Base-by-base conservation (phyloP, 2,329 filamentous ascomycete species). In the Fusarium haematococcum region DNA sequence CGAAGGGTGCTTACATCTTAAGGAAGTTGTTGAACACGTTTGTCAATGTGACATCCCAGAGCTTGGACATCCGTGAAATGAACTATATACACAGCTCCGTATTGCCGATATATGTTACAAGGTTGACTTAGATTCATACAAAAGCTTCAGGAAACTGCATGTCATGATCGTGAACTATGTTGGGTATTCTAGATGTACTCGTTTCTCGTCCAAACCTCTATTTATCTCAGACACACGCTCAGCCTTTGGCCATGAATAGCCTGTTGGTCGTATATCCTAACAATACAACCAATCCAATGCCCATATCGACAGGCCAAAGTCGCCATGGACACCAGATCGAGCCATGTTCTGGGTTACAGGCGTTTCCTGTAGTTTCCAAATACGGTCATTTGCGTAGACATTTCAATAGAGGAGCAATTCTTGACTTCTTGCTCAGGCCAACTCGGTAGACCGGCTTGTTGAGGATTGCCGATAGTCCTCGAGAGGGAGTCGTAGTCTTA, bases 351-450 rank as follows among this genome's bases (percentile, higher is more conserved):
- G 25, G 16, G 16, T 0, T n/a, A 11, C 16, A 50, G 25, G 14
- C 13, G 4, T 23, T 23, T 45, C 20, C 20, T 45, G 41, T 20
- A 45, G 41, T 23, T 45, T 45, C 11, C 11, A 45, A 11, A n/a
- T n/a, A 11, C 59, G 41, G 58, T 39, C 95, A 95, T 76, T 88
- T 88, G 65, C 83, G 84, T 63, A 89, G 72, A 25, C 83, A 83
- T 79, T 89, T 89, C 30, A 89, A 80, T 63, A 89, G 77, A 32
- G 88, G 87, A 39, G 87, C 86, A 69, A 89, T 88, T 67, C 85
- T 83, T 20, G 84, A 84, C 75, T 79, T 83, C 78, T 84, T 88
- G 80, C 87, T 89, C 73, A 89, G 78, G 4, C 88, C 88, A 63
- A 89, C 87, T 18, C 88, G 83, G 70, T 86, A 88, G 18, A 84